A percentile compares a stretch with the other conserved stretches of the same genome.
Conservation (phyloP, 805 yeast species). For the Phaffomyces thermotolerans region DNA sequence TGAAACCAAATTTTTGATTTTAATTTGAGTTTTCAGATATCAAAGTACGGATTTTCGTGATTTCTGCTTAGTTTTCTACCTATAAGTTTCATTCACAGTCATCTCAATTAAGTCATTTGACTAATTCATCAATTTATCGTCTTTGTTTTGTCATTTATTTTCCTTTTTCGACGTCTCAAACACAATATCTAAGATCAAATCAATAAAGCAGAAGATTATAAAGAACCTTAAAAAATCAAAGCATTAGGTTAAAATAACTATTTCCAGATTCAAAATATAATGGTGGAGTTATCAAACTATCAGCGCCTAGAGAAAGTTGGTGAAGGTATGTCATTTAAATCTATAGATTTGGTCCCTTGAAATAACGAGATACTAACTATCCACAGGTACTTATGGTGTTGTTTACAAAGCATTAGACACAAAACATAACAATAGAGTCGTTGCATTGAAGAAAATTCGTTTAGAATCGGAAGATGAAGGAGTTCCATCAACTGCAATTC, state of each 20-base stretch:
- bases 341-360: background rate
- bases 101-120: no score
- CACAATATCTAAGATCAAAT: background rate
- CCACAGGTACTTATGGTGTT: slow-evolving; percentile 83
- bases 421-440: slow-evolving; percentile 85
- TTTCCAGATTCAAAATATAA: background rate
- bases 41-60: background rate
- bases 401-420: slow-evolving; percentile 93
- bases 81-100: no score
- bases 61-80: background rate
- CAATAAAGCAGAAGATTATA: background rate
- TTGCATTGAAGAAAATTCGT: slow-evolving; percentile 91
- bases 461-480: slow-evolving; percentile 97
- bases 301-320: slow-evolving; percentile 95
- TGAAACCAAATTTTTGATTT: background rate
- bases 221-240: no score
- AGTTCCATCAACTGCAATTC: slow-evolving; percentile 95
- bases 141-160: no score
- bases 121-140: no score
- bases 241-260: no score
- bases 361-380: background rate
- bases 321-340: slow-evolving; percentile 54
- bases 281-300: slow-evolving; percentile 73
- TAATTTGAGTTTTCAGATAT: background rate
- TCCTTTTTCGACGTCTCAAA: no score